phyloP scores from a whole-genome alignment of 202 grass and related monocot genomes.

The Alloteropsis angusta region DNA sequence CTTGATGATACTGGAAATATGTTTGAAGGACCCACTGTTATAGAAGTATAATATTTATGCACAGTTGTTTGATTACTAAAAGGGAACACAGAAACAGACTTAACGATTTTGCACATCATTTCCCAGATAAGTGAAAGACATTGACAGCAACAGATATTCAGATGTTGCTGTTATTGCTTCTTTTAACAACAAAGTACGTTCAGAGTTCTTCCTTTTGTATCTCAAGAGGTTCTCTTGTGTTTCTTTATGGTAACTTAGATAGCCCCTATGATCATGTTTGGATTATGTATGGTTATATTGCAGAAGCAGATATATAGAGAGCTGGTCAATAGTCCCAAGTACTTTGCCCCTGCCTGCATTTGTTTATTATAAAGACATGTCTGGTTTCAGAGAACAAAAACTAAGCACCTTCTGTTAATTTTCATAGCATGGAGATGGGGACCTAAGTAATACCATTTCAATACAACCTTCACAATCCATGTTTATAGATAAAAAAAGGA shows the following conservation, averaged over 20 bases:
- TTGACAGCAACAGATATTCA: neutral
- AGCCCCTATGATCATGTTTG: neutral
- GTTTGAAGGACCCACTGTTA: neutral
- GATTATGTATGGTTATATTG: neutral
- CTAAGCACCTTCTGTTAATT: neutral
- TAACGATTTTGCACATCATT: neutral
- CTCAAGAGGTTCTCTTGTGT: neutral
- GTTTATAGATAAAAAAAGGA: neutral
- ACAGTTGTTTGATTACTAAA: neutral
- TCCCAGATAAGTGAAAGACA: neutral
- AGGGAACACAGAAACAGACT: neutral
- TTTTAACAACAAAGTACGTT: neutral
- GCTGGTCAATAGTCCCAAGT: neutral
- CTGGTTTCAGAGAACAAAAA: neutral
- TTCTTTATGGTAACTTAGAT: neutral
- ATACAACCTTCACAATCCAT: neutral
- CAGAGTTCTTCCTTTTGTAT: neutral
- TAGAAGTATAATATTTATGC: conserved; percentile 6
- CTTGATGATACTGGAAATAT: neutral
- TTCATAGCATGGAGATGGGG: neutral
- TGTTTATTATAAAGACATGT: neutral
- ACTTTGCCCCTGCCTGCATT: neutral
- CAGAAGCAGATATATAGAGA: neutral
- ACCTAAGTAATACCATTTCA: neutral
- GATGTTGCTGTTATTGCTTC: neutral